phyloP scores from a whole-genome alignment of 2,329 filamentous ascomycete genomes.

The Penicillium sp. region DNA sequence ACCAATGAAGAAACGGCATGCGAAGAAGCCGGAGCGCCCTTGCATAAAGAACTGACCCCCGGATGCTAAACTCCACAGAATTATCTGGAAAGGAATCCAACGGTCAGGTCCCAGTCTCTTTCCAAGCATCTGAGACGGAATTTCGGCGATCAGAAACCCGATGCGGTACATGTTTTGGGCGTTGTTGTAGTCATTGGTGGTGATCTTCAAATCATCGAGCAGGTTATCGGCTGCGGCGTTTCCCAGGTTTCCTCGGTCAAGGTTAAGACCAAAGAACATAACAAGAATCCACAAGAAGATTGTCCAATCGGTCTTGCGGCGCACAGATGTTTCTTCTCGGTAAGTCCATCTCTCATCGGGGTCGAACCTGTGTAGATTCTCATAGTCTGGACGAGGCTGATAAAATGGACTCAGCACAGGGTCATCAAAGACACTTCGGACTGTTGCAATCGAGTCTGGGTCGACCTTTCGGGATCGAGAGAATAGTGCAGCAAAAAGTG shows the following conservation, averaged over 20 bases:
- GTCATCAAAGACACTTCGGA: constrained; percentile 46
- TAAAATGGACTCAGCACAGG: constrained; percentile 38
- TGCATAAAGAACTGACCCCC: constrained; percentile 31
- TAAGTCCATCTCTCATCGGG: constrained; percentile 32
- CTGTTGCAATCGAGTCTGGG: constrained; percentile 23
- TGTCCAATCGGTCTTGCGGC: constrained; percentile 33
- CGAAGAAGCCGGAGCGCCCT: constrained; percentile 42
- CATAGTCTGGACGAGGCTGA: constrained; percentile 32
- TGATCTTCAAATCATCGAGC: constrained; percentile 27
- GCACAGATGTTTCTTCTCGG: constrained; percentile 25
- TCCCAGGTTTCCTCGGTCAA: constrained; percentile 31
- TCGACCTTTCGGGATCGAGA: constrained; percentile 9
- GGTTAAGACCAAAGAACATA: constrained; percentile 45
- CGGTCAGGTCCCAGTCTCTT: constrained; percentile 31
- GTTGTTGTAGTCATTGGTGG: constrained; percentile 36
- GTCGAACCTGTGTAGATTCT: constrained; percentile 43
- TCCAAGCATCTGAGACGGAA: constrained; percentile 35
- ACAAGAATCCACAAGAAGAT: constrained; percentile 47
- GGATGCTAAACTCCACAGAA: constrained; percentile 28
- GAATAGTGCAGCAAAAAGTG: constrained; percentile 29
- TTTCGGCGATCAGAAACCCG: constrained; percentile 33
- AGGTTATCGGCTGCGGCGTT: constrained; percentile 31
- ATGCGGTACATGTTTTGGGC: constrained; percentile 33
- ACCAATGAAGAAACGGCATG: constrained; percentile 48
- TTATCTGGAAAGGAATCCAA: constrained; percentile 35